Base-by-base conservation (phyloP, 805 yeast species). In the Saccharomycopsis babjevae region DNA sequence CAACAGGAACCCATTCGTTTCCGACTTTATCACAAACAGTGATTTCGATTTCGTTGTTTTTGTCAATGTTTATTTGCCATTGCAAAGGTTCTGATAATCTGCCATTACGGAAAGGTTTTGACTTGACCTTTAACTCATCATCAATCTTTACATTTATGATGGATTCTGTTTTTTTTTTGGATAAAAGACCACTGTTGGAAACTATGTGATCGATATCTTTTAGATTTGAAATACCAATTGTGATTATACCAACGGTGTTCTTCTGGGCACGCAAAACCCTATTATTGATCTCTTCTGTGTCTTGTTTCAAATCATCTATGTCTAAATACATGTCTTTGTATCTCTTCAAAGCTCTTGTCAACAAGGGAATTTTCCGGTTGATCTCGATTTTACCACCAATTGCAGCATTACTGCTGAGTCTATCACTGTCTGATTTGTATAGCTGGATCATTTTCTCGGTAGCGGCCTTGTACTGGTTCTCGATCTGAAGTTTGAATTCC, bases 401-500 rank as follows among this genome's bases (percentile, higher is more conserved):
- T 1, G 98, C 98, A 46, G 92, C 96, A 28, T 86, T 85, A 64
- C 88, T 85, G 61, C 88, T 83, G 59, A 87, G 83, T 66, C 87
- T 83, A 73, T 94, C 99, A 61, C 98, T 97, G 69, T 94, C 97
- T 72, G 87, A 80, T 68, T 86, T 86, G 71, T 94, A 94, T 59
- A 94, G 81, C 66, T 85, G 88, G 32, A 88, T 85, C 69, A 94
- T 82, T 72, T 93, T 94, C 65, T 89, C 96, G 66, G 91, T 91
- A 5, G 97, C 98, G 66, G 86, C 93, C 68, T 86, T 85, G 73
- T 93, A 94, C 73, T 94, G 96, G 67, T 89, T 84, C 72, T 94
- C 99, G 43, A 93, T 96, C 69, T 93, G 94, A 55, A 93, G 79
- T 73, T 94, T 94, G 72, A 93, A 91, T 70, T 92, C 97, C 62